A percentile compares a stretch with the other conserved stretches of the same genome.
These are phyloP conservation scores for Ogataea allantospora DNA, from an alignment of 805 yeast species.

Conservation along the genomic window DNA sequence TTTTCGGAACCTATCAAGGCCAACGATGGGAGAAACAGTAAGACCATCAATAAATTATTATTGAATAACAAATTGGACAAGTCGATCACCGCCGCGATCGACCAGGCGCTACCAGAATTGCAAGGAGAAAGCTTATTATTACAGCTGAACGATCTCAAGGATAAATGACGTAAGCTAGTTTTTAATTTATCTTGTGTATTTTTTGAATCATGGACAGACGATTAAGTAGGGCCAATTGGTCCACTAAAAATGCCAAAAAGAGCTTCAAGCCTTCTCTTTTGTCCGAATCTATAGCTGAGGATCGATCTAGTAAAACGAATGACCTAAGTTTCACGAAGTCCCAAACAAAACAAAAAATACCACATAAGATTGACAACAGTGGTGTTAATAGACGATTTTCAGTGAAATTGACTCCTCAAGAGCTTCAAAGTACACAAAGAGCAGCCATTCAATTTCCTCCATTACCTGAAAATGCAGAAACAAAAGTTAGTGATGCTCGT, in stretches of 20 bases:
- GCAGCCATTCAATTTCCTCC: constrained; percentile 11
- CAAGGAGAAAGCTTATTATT: constrained; percentile 24
- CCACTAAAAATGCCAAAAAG: constrained; percentile 17
- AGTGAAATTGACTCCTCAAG: constrained; percentile 20
- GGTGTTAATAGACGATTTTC: constrained; percentile 26
- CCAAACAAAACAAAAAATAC: constrained; percentile 12
- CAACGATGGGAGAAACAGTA: constrained; percentile 17
- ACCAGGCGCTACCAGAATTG: constrained; percentile 19
- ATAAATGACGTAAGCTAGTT: constrained; percentile 12
- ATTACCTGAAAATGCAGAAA: constrained; percentile 11
- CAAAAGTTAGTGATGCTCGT: constrained; percentile 5
- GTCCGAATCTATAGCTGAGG: constrained; percentile 8
- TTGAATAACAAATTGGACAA: constrained; percentile 17
- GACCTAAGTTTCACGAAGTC: background rate
- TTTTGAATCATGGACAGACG: constrained; percentile 18
- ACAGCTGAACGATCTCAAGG: constrained; percentile 28
- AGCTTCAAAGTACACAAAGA: constrained; percentile 10
- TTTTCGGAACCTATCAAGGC: constrained; percentile 8
- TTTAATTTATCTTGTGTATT: background rate
- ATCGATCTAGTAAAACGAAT: background rate
- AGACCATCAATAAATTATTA: constrained; percentile 19
- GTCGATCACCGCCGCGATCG: constrained; percentile 16
- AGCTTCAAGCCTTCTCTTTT: constrained; percentile 6
- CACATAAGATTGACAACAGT: constrained; percentile 21
- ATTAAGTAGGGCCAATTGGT: constrained; percentile 30